These are phyloP conservation scores for Penicillium sp. DNA, from an alignment of 2,329 filamentous ascomycete genomes.

Conservation along the genomic window DNA sequence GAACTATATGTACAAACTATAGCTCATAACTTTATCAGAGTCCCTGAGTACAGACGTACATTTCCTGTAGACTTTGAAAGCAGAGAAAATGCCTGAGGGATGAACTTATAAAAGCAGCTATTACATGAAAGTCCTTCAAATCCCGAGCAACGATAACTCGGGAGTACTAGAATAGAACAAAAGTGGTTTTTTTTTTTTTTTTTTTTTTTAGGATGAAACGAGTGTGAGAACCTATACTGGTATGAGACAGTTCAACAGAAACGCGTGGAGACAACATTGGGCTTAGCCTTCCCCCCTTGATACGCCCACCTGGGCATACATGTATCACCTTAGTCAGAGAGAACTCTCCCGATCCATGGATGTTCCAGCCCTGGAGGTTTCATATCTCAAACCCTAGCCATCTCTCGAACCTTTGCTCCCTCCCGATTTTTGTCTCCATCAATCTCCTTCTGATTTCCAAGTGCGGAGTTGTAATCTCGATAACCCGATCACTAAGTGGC, in stretches of 20 bases:
- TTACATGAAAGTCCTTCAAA: neutral
- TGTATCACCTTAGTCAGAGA: constrained; percentile 9
- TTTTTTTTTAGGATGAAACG: neutral
- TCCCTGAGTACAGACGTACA: neutral
- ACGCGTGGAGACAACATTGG: constrained; percentile 1
- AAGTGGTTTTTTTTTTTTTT: neutral
- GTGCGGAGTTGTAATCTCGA: constrained; percentile 10
- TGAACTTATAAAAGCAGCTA: neutral
- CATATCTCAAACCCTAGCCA: neutral
- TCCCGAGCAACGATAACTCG: neutral
- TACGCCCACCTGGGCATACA: neutral
- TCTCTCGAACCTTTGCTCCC: neutral
- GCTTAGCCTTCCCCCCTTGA: constrained; percentile 7
- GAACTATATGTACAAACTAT: neutral
- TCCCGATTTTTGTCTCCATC: neutral
- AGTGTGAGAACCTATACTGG: too few species aligned
- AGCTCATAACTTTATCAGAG: neutral
- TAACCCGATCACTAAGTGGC: constrained; percentile 20
- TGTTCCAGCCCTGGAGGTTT: neutral
- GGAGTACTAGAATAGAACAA: neutral
- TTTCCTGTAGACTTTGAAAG: neutral
- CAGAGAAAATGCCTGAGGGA: neutral
- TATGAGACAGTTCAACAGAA: constrained; percentile 3
- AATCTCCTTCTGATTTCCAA: neutral
- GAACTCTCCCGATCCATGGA: neutral